Conservation (phyloP, 2,329 filamentous ascomycete species). For the Clonostachys rhizophaga region DNA sequence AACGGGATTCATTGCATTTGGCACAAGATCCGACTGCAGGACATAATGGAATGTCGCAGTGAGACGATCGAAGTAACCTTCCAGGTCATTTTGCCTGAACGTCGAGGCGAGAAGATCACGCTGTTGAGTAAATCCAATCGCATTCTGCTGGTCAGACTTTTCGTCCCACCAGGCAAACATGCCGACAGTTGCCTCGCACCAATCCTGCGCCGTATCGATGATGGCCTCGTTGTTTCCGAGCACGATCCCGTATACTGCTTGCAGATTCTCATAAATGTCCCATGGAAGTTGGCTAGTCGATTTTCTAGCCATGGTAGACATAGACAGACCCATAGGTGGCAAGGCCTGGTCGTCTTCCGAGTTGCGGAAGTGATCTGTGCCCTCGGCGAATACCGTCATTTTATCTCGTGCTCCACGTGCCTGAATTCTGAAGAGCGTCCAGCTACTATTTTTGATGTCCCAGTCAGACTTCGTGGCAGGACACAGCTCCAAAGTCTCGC, state of each 20-base stretch:
- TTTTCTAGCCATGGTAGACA: conserved; percentile 66
- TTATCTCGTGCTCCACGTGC: conserved; percentile 47
- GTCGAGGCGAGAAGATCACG: conserved; percentile 26
- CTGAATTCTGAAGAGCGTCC: conserved; percentile 77
- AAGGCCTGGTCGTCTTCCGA: conserved; percentile 23
- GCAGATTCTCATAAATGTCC: conserved; percentile 82
- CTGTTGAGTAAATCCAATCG: conserved; percentile 10
- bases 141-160: conserved; percentile 6
- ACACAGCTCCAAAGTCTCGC: conserved; percentile 66
- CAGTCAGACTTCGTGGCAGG: conserved; percentile 69
- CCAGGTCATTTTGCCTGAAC: conserved; percentile 44
- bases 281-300: conserved; percentile 85
- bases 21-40: conserved; percentile 65
- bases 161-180: conserved; percentile 90
- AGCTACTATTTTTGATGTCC: conserved; percentile 78
- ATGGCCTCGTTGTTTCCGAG: conserved; percentile 74
- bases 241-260: conserved; percentile 74
- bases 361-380: conserved; percentile 45
- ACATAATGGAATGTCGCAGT: conserved; percentile 66
- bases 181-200: conserved; percentile 83
- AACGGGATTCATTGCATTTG: conserved; percentile 70
- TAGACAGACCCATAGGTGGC: conserved; percentile 37
- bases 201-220: conserved; percentile 75
- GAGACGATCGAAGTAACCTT: conserved; percentile 71
- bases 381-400: conserved; percentile 78